Evolutionary conservation across 1,284 basidiomycete genomes (phyloP).

Genomic region (Cryptococcus sp.): DNA sequence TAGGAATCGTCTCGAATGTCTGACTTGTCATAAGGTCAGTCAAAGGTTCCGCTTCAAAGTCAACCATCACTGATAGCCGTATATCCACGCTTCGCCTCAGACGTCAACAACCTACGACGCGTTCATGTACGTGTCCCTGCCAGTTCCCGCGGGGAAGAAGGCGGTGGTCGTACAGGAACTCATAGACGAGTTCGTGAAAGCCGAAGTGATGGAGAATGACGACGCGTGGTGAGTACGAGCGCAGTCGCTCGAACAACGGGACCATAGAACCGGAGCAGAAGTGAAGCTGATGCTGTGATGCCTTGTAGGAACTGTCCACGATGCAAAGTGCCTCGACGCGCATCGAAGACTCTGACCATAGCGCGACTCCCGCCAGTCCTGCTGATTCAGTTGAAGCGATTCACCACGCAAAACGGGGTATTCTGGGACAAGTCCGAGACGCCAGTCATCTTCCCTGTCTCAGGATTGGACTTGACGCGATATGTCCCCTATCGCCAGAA

Average conservation of each 20-base stretch:
- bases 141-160: slow-evolving; percentile 71
- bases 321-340: slow-evolving; percentile 82
- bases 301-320: slow-evolving; percentile 79
- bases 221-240: slow-evolving; percentile 80
- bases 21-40: slow-evolving; percentile 84
- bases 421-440: slow-evolving; percentile 96
- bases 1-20: slow-evolving; percentile 82
- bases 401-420: slow-evolving; percentile 79
- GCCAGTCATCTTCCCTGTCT: slow-evolving; percentile 83
- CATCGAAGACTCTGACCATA: slow-evolving; percentile 81
- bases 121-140: slow-evolving; percentile 93
- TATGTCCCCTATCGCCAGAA: slow-evolving; percentile 84
- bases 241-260: not conserved
- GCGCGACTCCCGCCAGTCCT: slow-evolving; percentile 90
- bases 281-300: not conserved
- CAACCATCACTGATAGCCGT: too few species aligned
- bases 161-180: slow-evolving; percentile 77
- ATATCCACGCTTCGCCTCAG: slow-evolving; percentile 53
- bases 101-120: slow-evolving; percentile 97
- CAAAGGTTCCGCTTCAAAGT: too few species aligned
- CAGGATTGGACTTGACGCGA: slow-evolving; percentile 79
- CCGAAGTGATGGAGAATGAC: slow-evolving; percentile 88
- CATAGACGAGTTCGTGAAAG: slow-evolving; percentile 85
- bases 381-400: slow-evolving; percentile 94
- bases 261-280: slow-evolving; percentile 1